Percentiles rank a stretch among this genome's conserved stretches.
Conservation (phyloP, 2,329 filamentous ascomycete species). For the Alternaria metachromatica region DNA sequence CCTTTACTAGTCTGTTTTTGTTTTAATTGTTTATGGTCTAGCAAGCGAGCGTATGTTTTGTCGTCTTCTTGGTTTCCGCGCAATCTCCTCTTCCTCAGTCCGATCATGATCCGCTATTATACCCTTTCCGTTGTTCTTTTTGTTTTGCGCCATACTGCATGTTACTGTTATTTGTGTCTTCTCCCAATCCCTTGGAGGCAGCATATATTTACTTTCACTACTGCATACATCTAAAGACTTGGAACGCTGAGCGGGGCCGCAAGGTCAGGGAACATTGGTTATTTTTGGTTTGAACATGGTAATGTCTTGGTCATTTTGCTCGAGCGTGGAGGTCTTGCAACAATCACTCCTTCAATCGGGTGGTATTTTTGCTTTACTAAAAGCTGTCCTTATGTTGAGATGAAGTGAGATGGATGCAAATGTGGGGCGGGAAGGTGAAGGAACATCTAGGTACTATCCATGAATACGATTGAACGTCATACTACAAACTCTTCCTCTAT, state of each 20-base stretch:
- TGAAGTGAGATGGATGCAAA: background rate
- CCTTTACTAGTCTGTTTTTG: background rate
- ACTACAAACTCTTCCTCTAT: background rate
- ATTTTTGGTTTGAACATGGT: constrained; percentile 11
- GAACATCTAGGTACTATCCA: constrained; percentile 12
- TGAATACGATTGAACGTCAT: constrained; percentile 12
- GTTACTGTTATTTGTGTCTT: constrained; percentile 13
- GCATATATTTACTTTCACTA: constrained; percentile 16
- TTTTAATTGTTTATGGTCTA: constrained; percentile 4
- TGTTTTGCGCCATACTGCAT: background rate
- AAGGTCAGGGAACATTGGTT: constrained; percentile 22
- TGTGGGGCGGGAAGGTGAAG: background rate
- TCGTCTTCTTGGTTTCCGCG: constrained; percentile 7
- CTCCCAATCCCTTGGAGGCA: background rate
- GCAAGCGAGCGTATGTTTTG: constrained; percentile 28
- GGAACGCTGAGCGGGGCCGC: constrained; percentile 24
- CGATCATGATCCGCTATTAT: constrained; percentile 37
- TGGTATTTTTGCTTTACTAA: constrained; percentile 8
- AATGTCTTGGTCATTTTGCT: constrained; percentile 11
- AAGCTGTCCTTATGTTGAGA: constrained; percentile 11
- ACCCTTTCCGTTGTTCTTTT: constrained; percentile 31
- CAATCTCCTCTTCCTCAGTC: constrained; percentile 13
- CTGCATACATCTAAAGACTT: constrained; percentile 26
- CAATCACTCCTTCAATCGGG: constrained; percentile 4
- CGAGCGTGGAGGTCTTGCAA: constrained; percentile 4